Conservation (phyloP, 2,329 filamentous ascomycete genomes). For the Colletotrichum sp. region DNA sequence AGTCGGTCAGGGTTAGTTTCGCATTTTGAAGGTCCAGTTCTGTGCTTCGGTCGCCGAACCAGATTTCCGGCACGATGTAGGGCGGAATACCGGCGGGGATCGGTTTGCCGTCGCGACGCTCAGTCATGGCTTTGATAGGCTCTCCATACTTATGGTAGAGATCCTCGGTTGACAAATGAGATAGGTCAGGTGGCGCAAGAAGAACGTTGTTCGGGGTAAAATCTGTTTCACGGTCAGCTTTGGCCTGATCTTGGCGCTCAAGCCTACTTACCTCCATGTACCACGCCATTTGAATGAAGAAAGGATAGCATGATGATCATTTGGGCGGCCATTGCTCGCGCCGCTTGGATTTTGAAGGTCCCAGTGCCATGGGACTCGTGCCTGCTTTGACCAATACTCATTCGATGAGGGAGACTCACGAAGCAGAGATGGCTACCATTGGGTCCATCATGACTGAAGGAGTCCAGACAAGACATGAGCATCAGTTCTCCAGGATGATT, state of each 20-base stretch:
- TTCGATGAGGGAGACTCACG: background rate
- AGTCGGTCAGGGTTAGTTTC: background rate
- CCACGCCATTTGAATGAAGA: background rate
- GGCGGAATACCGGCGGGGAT: background rate
- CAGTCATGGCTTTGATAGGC: background rate
- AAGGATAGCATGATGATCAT: fast-evolving
- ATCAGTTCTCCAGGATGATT: fast-evolving
- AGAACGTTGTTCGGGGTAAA: background rate
- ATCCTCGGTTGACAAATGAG: fast-evolving
- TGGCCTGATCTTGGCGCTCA: too few relatives aligned
- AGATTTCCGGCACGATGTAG: background rate
- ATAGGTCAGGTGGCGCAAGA: background rate
- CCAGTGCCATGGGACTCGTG: fast-evolving
- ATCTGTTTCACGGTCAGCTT: background rate
- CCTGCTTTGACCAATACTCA: background rate
- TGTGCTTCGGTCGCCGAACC: background rate
- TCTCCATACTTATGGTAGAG: background rate
- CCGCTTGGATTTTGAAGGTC: fast-evolving
- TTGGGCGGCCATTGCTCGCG: background rate
- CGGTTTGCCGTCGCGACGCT: background rate
- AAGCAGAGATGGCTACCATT: background rate
- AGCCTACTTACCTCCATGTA: background rate
- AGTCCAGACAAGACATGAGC: background rate
- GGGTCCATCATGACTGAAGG: background rate
- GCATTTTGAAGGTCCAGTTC: background rate